A percentile compares a stretch with the other conserved stretches of the same genome.
These are phyloP conservation scores for Citrus maxima DNA, from an alignment of 345 rosid genomes.

Conservation along the genomic window DNA sequence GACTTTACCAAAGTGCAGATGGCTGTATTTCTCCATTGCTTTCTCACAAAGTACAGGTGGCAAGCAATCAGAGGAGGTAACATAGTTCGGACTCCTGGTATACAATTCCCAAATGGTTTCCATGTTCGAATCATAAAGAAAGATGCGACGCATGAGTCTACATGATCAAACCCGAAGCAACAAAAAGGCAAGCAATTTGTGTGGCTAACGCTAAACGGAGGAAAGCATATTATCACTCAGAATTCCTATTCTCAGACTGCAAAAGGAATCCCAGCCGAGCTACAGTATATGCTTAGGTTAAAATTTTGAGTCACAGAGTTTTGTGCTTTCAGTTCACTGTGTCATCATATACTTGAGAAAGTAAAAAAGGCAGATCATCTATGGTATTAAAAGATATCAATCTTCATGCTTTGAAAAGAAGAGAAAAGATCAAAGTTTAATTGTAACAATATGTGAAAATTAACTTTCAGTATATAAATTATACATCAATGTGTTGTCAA, in stretches of 20 bases:
- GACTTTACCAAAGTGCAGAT: conserved; percentile 87
- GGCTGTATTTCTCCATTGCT: conserved; percentile 80
- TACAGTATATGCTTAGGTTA: conserved; percentile 15
- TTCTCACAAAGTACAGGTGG: conserved; percentile 89
- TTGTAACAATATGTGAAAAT: not conserved
- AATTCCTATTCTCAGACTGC: conserved; percentile 13
- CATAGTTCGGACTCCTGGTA: conserved; percentile 73
- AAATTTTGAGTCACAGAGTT: not conserved
- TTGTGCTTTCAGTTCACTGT: conserved; percentile 15
- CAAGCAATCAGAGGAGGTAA: conserved; percentile 67
- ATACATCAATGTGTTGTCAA: not conserved
- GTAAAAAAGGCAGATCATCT: not conserved
- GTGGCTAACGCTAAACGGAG: not conserved
- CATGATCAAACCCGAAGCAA: conserved; percentile 5
- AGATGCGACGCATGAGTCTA: conserved; percentile 18
- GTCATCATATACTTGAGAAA: conserved; percentile 7
- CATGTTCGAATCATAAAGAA: conserved; percentile 53
- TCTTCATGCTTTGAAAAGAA: not conserved
- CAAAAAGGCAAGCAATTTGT: not conserved
- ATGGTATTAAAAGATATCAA: not conserved
- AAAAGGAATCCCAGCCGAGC: conserved; percentile 8
- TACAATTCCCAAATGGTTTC: conserved; percentile 80
- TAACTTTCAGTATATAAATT: not conserved
- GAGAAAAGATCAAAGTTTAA: not conserved
- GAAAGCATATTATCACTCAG: conserved; percentile 8